Percentiles rank a stretch among this genome's conserved stretches.
phyloP scores from a whole-genome alignment of 768 basidiomycete genomes.

The Megacollybia marginata region DNA sequence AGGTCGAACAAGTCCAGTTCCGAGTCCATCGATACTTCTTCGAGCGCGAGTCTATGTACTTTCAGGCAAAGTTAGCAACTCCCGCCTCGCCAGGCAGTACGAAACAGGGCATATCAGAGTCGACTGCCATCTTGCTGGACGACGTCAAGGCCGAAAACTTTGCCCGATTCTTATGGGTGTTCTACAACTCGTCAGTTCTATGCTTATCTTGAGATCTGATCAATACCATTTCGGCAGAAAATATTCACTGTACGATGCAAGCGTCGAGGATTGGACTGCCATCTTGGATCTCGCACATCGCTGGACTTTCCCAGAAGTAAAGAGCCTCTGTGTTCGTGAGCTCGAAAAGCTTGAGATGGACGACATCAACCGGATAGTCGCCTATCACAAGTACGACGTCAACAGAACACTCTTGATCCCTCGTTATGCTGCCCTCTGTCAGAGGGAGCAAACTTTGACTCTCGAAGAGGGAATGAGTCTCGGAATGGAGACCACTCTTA shows the following conservation, averaged over 20 bases:
- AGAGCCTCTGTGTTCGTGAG: slow-evolving; percentile 51
- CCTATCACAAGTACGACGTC: slow-evolving; percentile 48
- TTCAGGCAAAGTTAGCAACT: slow-evolving; percentile 27
- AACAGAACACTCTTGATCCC: slow-evolving; percentile 41
- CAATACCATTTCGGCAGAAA: slow-evolving; percentile 26
- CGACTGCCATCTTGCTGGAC: slow-evolving; percentile 35
- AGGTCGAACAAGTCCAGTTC: slow-evolving; percentile 49
- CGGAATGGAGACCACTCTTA: slow-evolving; percentile 43
- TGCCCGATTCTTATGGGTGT: slow-evolving; percentile 45
- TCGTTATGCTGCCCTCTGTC: slow-evolving; percentile 48
- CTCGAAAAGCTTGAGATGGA: slow-evolving; percentile 40
- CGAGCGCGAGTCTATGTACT: slow-evolving; percentile 38
- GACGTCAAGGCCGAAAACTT: slow-evolving; percentile 33
- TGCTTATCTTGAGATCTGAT: background rate
- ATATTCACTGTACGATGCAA: slow-evolving; percentile 49
- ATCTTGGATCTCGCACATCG: slow-evolving; percentile 51
- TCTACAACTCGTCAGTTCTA: slow-evolving; percentile 41
- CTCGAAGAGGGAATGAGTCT: slow-evolving; percentile 49
- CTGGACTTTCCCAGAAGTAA: slow-evolving; percentile 53
- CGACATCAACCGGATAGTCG: slow-evolving; percentile 43
- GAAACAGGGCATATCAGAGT: slow-evolving; percentile 29
- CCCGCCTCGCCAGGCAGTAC: slow-evolving; percentile 24
- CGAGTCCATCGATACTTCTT: slow-evolving; percentile 52
- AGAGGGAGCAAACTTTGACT: slow-evolving; percentile 40
- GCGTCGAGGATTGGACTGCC: slow-evolving; percentile 44